These are phyloP conservation scores for Metschnikowia koreensis DNA, from an alignment of 805 yeast species.

Conservation along the genomic window DNA sequence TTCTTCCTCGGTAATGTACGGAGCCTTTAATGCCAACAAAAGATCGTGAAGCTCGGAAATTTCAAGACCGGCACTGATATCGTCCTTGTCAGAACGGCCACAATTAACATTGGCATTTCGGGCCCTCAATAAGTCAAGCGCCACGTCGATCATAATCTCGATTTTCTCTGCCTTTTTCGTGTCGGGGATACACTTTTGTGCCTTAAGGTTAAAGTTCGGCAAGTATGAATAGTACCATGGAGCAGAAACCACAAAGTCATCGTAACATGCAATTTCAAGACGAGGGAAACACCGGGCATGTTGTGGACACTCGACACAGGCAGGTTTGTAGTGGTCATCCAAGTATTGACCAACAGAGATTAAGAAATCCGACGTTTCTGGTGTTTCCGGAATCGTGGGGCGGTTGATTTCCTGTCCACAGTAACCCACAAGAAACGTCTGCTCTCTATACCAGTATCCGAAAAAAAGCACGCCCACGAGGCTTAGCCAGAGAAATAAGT, in stretches of 20 bases:
- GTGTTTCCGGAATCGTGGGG: slow-evolving; percentile 37
- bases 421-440: slow-evolving; percentile 62
- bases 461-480: slow-evolving; percentile 39
- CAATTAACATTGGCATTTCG: slow-evolving; percentile 65
- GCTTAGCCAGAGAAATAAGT: slow-evolving; percentile 29
- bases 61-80: slow-evolving; percentile 50
- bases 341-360: slow-evolving; percentile 43
- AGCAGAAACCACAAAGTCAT: slow-evolving; percentile 53
- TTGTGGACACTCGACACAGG: slow-evolving; percentile 75
- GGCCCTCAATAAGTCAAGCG: slow-evolving; percentile 62
- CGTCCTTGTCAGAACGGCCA: slow-evolving; percentile 46
- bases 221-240: slow-evolving; percentile 58
- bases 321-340: slow-evolving; percentile 49
- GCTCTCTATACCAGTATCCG: slow-evolving; percentile 63
- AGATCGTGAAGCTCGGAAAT: slow-evolving; percentile 52
- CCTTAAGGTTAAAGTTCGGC: slow-evolving; percentile 54
- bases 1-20: slow-evolving; percentile 54
- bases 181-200: slow-evolving; percentile 66
- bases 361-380: slow-evolving; percentile 29
- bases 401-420: slow-evolving; percentile 63
- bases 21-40: slow-evolving; percentile 46
- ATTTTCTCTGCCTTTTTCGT: slow-evolving; percentile 66
- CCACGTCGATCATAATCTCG: slow-evolving; percentile 61
- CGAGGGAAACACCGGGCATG: slow-evolving; percentile 72
- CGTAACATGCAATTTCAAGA: slow-evolving; percentile 64